phyloP scores from a whole-genome alignment of 768 basidiomycete genomes.

The Lentinula boryana region DNA sequence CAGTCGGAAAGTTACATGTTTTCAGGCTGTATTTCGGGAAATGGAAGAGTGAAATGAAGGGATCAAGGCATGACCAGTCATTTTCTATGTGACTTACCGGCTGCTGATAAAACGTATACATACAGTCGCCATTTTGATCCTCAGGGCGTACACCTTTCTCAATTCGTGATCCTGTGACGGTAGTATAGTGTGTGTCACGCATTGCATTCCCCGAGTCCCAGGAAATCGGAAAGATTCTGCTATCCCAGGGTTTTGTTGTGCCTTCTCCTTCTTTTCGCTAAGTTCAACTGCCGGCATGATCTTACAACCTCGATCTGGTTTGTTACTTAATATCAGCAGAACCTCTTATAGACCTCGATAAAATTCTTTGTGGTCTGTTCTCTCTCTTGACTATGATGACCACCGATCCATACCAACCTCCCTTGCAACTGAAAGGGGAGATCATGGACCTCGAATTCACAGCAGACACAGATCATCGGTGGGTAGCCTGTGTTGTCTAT shows the following conservation, averaged over 20 bases:
- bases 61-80: background rate
- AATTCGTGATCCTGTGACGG: background rate
- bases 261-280: background rate
- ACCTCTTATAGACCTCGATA: conserved; percentile 44
- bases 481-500: conserved; percentile 12
- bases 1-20: conserved; percentile 10
- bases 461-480: conserved; percentile 65
- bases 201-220: background rate
- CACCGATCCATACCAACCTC: conserved; percentile 46
- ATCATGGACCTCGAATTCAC: conserved; percentile 75
- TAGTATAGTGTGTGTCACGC: background rate
- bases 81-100: background rate
- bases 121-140: conserved; percentile 24
- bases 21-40: conserved; percentile 29
- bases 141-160: conserved; percentile 26
- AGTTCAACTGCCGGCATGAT: conserved; percentile 15
- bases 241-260: conserved; percentile 1
- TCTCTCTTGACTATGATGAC: conserved; percentile 42
- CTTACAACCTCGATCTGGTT: conserved; percentile 37
- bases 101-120: conserved; percentile 18
- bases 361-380: conserved; percentile 40
- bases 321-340: conserved; percentile 59
- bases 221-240: conserved; percentile 2
- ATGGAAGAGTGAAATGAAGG: conserved; percentile 24
- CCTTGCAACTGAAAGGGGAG: conserved; percentile 64